These are phyloP conservation scores for Diaporthe longicolla DNA, from an alignment of 2,329 filamentous ascomycete genomes.

Conservation along the genomic window DNA sequence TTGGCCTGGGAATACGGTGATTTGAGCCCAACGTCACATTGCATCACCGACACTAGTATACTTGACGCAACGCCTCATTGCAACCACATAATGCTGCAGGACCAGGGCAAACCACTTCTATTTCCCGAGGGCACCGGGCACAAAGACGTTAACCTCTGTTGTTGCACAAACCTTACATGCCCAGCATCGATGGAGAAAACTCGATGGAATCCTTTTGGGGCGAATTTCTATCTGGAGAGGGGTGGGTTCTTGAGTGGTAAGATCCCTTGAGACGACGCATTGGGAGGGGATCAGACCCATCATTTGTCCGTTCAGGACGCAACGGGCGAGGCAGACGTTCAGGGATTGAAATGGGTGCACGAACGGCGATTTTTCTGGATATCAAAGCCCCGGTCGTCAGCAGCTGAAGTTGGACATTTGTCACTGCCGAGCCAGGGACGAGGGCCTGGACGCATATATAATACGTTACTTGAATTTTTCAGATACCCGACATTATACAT, in stretches of 20 bases:
- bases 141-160: neutral
- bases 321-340: neutral
- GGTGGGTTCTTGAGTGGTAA: slow-evolving; percentile 10
- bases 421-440: slow-evolving; percentile 31
- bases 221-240: slow-evolving; percentile 29
- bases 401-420: slow-evolving; percentile 30
- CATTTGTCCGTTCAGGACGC: slow-evolving; percentile 17
- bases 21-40: slow-evolving; percentile 14
- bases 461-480: slow-evolving; percentile 39
- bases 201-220: slow-evolving; percentile 13
- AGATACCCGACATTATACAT: slow-evolving; percentile 41
- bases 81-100: slow-evolving; percentile 1
- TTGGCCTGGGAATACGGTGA: slow-evolving; percentile 13
- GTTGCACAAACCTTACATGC: neutral
- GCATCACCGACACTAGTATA: slow-evolving; percentile 10
- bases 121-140: slow-evolving; percentile 1
- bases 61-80: slow-evolving; percentile 18
- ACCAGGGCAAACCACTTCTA: neutral
- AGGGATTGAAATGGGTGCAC: slow-evolving; percentile 6
- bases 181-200: slow-evolving; percentile 19
- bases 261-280: slow-evolving; percentile 19
- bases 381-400: slow-evolving; percentile 25
- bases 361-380: slow-evolving; percentile 19
- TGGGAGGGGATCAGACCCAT: slow-evolving; percentile 8
- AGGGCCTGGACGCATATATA: slow-evolving; percentile 41